A percentile compares a stretch with the other conserved stretches of the same genome.
phyloP scores from a whole-genome alignment of 2,329 filamentous ascomycete species.

The Talaromyces sp. region DNA sequence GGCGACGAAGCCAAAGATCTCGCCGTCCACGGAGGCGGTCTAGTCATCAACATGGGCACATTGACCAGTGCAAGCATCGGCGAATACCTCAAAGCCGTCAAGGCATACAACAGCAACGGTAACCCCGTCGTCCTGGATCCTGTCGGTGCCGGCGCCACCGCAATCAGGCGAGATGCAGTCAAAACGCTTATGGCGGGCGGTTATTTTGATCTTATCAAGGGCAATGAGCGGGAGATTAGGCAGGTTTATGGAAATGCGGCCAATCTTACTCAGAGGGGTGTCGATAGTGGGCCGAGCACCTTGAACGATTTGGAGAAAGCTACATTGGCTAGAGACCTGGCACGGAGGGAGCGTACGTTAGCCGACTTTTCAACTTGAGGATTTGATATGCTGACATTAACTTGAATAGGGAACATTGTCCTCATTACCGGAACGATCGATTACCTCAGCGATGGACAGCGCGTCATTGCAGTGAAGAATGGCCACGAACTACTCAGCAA shows the following conservation, averaged over 20 bases:
- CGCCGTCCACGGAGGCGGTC: slow-evolving; percentile 69
- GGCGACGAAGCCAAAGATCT: slow-evolving; percentile 79
- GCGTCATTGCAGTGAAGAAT: slow-evolving; percentile 69
- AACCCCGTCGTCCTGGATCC: slow-evolving; percentile 83
- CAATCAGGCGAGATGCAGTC: slow-evolving; percentile 68
- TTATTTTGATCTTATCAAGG: slow-evolving; percentile 86
- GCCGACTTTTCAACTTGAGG: slow-evolving; percentile 29
- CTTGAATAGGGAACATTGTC: slow-evolving; percentile 57
- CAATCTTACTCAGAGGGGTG: slow-evolving; percentile 69
- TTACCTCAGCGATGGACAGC: slow-evolving; percentile 70
- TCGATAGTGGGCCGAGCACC: slow-evolving; percentile 69
- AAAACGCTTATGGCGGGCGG: slow-evolving; percentile 68
- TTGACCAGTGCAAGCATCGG: slow-evolving; percentile 71
- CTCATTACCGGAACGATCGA: slow-evolving; percentile 81
- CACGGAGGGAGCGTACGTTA: slow-evolving; percentile 58
- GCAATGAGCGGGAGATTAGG: slow-evolving; percentile 85
- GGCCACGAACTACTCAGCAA: slow-evolving; percentile 63
- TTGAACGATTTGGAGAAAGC: slow-evolving; percentile 57
- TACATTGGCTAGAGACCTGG: slow-evolving; percentile 63
- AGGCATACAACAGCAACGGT: slow-evolving; percentile 75
- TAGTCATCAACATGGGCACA: slow-evolving; percentile 95
- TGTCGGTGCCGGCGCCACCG: slow-evolving; percentile 83
- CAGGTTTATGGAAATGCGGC: slow-evolving; percentile 61
- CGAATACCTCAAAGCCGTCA: slow-evolving; percentile 71
- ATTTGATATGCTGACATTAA: slow-evolving; percentile 10